A percentile compares a stretch with the other conserved stretches of the same genome.
Conservation (phyloP, 345 rosid genomes). For the Clarkia xantiana region DNA sequence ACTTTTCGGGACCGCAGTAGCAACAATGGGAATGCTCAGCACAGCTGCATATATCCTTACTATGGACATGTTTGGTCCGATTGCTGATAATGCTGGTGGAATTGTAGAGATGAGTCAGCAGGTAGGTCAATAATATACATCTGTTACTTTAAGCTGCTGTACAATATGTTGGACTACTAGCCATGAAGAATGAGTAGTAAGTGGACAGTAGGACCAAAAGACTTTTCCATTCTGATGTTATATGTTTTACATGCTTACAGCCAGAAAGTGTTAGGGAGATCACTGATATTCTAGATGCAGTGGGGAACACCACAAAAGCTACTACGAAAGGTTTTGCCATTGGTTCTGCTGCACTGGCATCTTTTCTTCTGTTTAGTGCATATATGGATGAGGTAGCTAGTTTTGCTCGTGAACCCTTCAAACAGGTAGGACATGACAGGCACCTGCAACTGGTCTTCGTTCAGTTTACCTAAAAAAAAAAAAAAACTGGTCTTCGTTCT, state of each 20-base stretch:
- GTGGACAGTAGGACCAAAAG: too few relatives aligned
- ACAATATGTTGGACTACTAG: neutral
- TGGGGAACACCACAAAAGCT: conserved; percentile 98
- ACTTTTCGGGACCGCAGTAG: conserved; percentile 96
- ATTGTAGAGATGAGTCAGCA: conserved; percentile 99
- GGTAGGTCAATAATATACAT: conserved; percentile 24
- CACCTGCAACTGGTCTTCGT: neutral
- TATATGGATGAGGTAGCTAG: conserved; percentile 97
- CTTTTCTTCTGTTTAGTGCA: conserved; percentile 96
- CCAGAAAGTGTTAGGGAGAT: conserved; percentile 97
- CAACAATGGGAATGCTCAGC: conserved; percentile 99
- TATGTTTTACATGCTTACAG: conserved; percentile 19
- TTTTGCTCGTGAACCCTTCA: conserved; percentile 63
- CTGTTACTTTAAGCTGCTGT: neutral
- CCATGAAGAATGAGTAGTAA: too few relatives aligned
- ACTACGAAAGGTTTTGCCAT: conserved; percentile 98
- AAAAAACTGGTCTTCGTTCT: neutral
- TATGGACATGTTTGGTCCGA: conserved; percentile 99
- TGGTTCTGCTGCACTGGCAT: conserved; percentile 99
- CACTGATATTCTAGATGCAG: conserved; percentile 98
- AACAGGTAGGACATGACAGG: conserved; percentile 34
- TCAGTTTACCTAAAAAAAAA: too few relatives aligned
- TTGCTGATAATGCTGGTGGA: conserved; percentile 99
- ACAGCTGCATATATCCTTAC: conserved; percentile 98
- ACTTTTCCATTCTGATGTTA: neutral